phyloP scores from a whole-genome alignment of 148 eudicot species.

The Talinum fruticosum region DNA sequence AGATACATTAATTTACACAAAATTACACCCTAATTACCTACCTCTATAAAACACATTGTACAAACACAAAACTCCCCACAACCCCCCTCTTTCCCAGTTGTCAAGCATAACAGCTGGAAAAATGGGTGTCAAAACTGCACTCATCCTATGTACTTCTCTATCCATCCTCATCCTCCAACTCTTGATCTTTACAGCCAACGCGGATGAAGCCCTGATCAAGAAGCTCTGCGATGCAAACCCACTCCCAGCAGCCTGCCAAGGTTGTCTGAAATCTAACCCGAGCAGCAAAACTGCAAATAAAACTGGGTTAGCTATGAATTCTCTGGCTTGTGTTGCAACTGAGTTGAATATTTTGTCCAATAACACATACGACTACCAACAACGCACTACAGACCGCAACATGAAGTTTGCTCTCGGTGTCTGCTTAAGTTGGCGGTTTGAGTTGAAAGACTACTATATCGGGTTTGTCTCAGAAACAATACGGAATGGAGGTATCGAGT shows the following conservation, averaged over 20 bases:
- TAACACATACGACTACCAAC: background rate
- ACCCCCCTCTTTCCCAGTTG: background rate
- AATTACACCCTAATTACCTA: background rate
- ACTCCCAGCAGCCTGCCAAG: background rate
- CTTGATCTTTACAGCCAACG: background rate
- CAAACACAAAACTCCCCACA: background rate
- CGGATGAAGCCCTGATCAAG: background rate
- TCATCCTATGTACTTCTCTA: background rate
- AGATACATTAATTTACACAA: background rate
- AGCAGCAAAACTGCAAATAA: slow-evolving; percentile 12
- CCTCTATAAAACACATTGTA: background rate
- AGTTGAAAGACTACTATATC: background rate
- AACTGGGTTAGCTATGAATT: background rate
- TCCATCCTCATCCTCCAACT: slow-evolving; percentile 9
- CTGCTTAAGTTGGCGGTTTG: slow-evolving; percentile 11
- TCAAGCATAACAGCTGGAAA: background rate
- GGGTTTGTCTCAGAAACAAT: background rate
- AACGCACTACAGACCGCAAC: background rate
- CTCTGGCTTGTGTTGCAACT: slow-evolving; percentile 13
- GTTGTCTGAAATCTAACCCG: slow-evolving; percentile 9
- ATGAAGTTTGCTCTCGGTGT: background rate
- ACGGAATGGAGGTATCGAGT: background rate
- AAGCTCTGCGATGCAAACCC: slow-evolving; percentile 6
- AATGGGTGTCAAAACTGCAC: slow-evolving; percentile 2
- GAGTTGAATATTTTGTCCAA: background rate